Base-by-base conservation (phyloP, 2,329 filamentous ascomycete species). In the Sarocladium oryzae region DNA sequence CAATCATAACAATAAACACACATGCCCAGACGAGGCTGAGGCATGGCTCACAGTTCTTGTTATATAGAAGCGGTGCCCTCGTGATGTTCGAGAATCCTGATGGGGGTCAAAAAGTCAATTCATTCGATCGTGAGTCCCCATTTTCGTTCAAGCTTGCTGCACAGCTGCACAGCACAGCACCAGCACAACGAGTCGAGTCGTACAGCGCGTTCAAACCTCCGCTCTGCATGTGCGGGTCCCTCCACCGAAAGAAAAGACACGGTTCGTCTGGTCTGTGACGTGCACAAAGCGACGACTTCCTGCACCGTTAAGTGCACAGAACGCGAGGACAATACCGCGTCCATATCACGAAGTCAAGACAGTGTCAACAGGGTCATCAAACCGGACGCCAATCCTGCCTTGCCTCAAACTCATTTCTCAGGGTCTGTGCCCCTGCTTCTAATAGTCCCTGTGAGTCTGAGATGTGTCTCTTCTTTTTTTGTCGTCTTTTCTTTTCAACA, bases 191-290 rank as follows among this genome's bases (percentile, higher is more conserved):
- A n/a, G n/a, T n/a, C n/a, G n/a, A n/a, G n/a, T n/a, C n/a, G n/a
- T n/a, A n/a, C n/a, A n/a, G n/a, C n/a, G n/a, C n/a, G n/a, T n/a
- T n/a, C n/a, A n/a, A n/a, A n/a, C n/a, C n/a, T n/a, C n/a, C n/a
- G n/a, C n/a, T n/a, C n/a, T 43, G 40, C 40, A 43, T 43, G 24
- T 43, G 40, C 40, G 40, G 40, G 40, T 43, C 40, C n/a, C 40
- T 43, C 40, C 40, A 43, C 40, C 23, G 21, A 15, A 20, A 4
- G 5, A 36, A 8, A 36, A 36, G 16, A 9, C 5, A 8, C n/a
- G n/a, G n/a, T n/a, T n/a, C n/a, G n/a, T n/a, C n/a, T n/a, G 16
- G 33, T n/a, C 28, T 13, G 15, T 10, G 7, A 36, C 15, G 13
- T 36, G 33, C 33, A 36, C 33, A 36, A 36, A 36, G 11, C 33